A percentile compares a stretch with the other conserved stretches of the same genome.
These are phyloP conservation scores for Rhizophora apiculata DNA, from an alignment of 345 rosid species.

Conservation along the genomic window DNA sequence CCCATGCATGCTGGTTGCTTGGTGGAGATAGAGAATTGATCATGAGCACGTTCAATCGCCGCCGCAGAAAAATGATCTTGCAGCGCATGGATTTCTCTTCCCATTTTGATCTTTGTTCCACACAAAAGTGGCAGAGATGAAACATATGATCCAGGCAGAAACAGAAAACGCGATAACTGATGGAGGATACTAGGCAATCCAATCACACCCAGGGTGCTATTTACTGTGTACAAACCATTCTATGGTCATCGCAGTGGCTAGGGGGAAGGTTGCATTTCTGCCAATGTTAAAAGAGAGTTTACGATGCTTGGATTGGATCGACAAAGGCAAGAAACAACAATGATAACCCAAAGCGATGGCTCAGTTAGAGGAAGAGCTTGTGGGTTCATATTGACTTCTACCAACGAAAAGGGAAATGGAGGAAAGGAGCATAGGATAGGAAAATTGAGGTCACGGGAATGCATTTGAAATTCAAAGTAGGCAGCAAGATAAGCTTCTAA, in stretches of 20 bases:
- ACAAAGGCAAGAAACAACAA: background rate
- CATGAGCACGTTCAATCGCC: background rate
- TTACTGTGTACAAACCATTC: constrained; percentile 29
- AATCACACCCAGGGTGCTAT: constrained; percentile 15
- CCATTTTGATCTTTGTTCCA: constrained; percentile 2
- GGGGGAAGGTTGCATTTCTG: constrained; percentile 14
- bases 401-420: background rate
- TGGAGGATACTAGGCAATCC: constrained; percentile 27
- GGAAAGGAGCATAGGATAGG: background rate
- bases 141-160: constrained; percentile 11
- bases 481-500: background rate
- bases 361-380: background rate
- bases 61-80: background rate
- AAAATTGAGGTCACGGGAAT: background rate
- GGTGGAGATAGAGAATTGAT: background rate
- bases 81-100: no score
- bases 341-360: background rate
- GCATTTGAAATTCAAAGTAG: constrained; percentile 2
- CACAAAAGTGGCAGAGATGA: constrained; percentile 4
- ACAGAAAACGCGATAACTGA: constrained; percentile 19
- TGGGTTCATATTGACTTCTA: background rate
- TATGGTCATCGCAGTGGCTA: constrained; percentile 19
- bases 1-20: background rate
- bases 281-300: constrained; percentile 18
- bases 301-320: constrained; percentile 18